Evolutionary conservation across 208 protist genomes (phyloP).

Genomic region (Leishmania aethiopica): DNA sequence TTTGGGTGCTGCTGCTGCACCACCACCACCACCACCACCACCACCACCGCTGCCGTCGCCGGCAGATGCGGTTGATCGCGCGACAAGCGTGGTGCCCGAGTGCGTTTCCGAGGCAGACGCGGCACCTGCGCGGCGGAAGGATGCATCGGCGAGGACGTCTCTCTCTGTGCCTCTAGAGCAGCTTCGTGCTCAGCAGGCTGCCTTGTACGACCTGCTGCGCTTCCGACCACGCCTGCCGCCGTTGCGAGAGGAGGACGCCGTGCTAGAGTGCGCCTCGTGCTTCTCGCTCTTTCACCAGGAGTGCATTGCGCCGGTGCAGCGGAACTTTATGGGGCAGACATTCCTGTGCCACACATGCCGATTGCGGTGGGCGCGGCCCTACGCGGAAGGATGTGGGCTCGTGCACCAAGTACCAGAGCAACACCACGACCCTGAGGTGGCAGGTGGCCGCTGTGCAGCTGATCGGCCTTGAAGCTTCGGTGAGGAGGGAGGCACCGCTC

Average conservation of each 20-base stretch:
- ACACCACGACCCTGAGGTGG: background rate
- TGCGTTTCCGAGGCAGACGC: background rate
- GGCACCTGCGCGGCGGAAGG: background rate
- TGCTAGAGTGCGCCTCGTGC: conserved; percentile 79
- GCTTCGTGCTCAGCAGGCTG: conserved; percentile 20
- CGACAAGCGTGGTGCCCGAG: background rate
- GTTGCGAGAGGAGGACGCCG: conserved; percentile 63
- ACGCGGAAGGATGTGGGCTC: conserved; percentile 7
- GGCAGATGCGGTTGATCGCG: background rate
- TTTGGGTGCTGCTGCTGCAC: background rate
- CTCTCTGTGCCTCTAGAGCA: conserved; percentile 9
- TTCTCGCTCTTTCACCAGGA: conserved; percentile 77
- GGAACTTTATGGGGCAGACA: conserved; percentile 39
- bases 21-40: background rate
- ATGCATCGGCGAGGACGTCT: background rate
- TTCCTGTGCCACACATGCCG: conserved; percentile 85
- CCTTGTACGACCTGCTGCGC: conserved; percentile 17
- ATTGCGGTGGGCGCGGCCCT: conserved; percentile 28
- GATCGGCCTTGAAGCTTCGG: background rate
- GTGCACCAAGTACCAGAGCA: conserved; percentile 11
- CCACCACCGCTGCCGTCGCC: background rate
- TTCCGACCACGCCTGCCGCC: conserved; percentile 29
- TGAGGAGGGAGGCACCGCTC: background rate
- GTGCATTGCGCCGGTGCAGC: conserved; percentile 73
- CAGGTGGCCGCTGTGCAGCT: background rate